Evolutionary conservation across 139 green algal species (phyloP), one percentile per base, ranked within the genome.

Genomic region (Asterochloris erici): DNA sequence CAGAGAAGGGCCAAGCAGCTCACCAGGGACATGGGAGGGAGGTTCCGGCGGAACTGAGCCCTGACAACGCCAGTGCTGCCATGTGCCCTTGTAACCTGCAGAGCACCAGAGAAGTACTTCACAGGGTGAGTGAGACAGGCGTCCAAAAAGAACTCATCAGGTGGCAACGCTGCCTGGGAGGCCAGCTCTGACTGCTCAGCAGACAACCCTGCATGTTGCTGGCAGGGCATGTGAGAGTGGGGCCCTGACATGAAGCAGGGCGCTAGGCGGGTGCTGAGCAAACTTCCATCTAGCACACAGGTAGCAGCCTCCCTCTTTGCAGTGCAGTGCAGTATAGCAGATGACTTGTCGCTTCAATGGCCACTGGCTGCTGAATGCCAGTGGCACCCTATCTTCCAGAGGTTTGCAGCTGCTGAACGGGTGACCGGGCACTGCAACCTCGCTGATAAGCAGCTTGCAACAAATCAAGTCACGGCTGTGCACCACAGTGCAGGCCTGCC

Each of bases 21-120:
- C 76, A 90, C 88, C 79, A 98, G 88, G 74, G 92, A 91, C 66
- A 85, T 88, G 47, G 96, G 90, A 11, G 97, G 97, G 81, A 99
- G 91, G 91, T 98, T 98, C 89, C 97, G 97, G 47, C 89, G 82
- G 92, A 99, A 99, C 92, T 98, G 97, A 80, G 97, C 94, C 73
- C 95, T 89, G 28, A 99, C 91, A n/a, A 92, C 88, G 76, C 97
- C 97, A 75, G 84, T 87, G 91, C 92, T 97, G 77, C 97, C 97
- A 86, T 99, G 97, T 21, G 94, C 83, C 61, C 95, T 92, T 47
- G 86, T 96, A 62, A 96, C 91, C 86, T 91, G 87, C 82, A 81
- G 38, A 6, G 6, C 23, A 29, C 29, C 17, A 71, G 16, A 79
- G 28, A 47, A 26, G 21, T 23, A 73, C 68, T 27, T 4, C 68